These are phyloP conservation scores for Eimeria sp. DNA, from an alignment of 169 alveolate species.

Conservation along the genomic window DNA sequence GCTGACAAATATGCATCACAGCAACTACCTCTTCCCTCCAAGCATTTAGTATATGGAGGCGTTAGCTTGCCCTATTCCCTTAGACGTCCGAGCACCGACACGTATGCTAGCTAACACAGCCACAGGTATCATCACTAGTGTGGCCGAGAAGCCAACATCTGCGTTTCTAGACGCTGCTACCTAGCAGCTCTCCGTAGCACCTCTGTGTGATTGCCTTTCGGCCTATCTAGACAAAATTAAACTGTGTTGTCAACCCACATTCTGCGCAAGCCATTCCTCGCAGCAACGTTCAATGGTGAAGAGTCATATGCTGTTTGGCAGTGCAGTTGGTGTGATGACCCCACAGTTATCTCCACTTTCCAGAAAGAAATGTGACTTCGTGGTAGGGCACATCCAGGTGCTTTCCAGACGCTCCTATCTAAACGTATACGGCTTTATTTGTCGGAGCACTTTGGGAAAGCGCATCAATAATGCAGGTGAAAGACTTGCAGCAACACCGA, in stretches of 20 bases:
- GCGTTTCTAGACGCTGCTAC: no score
- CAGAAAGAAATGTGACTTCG: not conserved
- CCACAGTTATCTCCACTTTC: not conserved
- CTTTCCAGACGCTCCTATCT: not conserved
- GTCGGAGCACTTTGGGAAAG: not conserved
- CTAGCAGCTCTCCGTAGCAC: not conserved
- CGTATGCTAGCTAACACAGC: no score
- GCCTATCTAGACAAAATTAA: not conserved
- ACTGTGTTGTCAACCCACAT: not conserved
- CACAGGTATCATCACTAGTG: no score
- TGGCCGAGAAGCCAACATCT: no score
- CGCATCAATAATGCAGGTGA: not conserved
- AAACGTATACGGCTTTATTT: not conserved
- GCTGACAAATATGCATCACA: no score
- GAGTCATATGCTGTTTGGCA: no score
- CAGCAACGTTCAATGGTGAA: not conserved
- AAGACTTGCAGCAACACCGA: not conserved
- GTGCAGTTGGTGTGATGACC: no score
- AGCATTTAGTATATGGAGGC: no score
- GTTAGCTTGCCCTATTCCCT: no score
- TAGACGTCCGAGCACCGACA: no score
- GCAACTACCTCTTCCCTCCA: no score
- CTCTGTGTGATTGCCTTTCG: not conserved
- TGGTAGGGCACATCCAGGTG: not conserved
- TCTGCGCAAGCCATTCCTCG: not conserved